Evolutionary conservation across 805 yeast genomes (phyloP).

Genomic region (Starmerella bombi): DNA sequence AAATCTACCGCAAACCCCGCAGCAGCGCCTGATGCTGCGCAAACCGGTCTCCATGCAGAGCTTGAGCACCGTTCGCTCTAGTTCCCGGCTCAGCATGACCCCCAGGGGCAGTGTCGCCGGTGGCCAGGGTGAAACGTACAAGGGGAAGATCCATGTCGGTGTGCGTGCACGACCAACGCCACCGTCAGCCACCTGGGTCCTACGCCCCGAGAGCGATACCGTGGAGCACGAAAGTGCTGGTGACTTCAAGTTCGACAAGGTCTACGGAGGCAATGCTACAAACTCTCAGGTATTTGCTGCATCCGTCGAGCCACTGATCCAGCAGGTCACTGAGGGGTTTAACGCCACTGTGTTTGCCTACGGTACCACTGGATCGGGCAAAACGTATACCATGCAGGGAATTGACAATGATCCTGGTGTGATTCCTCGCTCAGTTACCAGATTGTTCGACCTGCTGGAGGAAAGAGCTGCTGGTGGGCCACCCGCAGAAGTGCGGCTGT

Average conservation of each 20-base stretch:
- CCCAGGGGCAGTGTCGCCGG: constrained; percentile 6
- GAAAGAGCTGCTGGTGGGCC: background rate
- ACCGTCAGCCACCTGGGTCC: constrained; percentile 4
- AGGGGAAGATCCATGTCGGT: constrained; percentile 64
- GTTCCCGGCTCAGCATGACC: constrained; percentile 9
- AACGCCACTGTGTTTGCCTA: constrained; percentile 87
- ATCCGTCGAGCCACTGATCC: constrained; percentile 41
- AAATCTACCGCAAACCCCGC: constrained; percentile 13
- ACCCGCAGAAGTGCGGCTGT: constrained; percentile 38
- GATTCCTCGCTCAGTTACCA: constrained; percentile 51
- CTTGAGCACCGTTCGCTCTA: constrained; percentile 12
- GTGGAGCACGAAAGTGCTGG: constrained; percentile 33
- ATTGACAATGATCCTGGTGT: constrained; percentile 48
- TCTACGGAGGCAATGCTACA: constrained; percentile 43
- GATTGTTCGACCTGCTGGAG: constrained; percentile 35
- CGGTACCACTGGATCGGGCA: constrained; percentile 92
- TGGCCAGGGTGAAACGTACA: constrained; percentile 29
- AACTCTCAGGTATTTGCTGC: constrained; percentile 50
- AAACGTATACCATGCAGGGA: constrained; percentile 80
- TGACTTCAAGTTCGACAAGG: constrained; percentile 63
- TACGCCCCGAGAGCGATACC: constrained; percentile 3
- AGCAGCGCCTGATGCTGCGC: constrained; percentile 14
- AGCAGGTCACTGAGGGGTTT: constrained; percentile 53
- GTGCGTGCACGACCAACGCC: constrained; percentile 58
- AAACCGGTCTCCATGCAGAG: constrained; percentile 20